These are phyloP conservation scores for Metarhizium brunneum DNA, from an alignment of 2,329 filamentous ascomycete genomes.

Conservation along the genomic window DNA sequence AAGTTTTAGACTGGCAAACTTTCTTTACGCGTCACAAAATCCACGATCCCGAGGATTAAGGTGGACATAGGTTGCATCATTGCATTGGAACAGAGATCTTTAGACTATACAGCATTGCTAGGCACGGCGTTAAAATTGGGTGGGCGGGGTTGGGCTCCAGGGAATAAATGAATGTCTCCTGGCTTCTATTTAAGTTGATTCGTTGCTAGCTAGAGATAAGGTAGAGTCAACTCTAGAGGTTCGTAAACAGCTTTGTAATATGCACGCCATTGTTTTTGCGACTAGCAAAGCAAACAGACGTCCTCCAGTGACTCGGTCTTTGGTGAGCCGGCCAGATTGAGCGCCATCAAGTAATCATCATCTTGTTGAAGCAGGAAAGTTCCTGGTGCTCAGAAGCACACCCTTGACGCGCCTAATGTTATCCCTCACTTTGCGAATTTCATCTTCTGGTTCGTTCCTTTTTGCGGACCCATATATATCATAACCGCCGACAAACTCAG, in stretches of 20 bases:
- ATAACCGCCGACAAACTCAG: conserved; percentile 27
- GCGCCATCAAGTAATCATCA: conserved; percentile 6
- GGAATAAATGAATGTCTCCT: no score
- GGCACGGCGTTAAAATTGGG: no score
- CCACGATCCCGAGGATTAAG: conserved; percentile 12
- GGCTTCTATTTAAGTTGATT: no score
- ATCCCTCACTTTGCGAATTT: conserved; percentile 62
- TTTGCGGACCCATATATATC: conserved; percentile 34
- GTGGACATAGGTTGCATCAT: no score
- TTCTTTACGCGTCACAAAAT: conserved; percentile 26
- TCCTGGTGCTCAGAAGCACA: conserved; percentile 63
- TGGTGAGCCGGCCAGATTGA: no score
- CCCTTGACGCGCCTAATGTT: conserved; percentile 75
- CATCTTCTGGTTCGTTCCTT: conserved; percentile 52
- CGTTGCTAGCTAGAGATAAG: no score
- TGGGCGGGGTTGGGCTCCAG: no score
- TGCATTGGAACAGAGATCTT: no score
- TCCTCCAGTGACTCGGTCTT: neutral
- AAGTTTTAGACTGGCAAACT: conserved; percentile 32
- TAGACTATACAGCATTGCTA: no score
- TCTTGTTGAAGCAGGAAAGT: conserved; percentile 48
- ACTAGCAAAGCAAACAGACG: neutral
- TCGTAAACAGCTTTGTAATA: no score
- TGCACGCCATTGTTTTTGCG: no score
- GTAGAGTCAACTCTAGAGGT: no score